Base-by-base conservation (phyloP, 495 filamentous ascomycete genomes). In the Penicillium subrubescens region DNA sequence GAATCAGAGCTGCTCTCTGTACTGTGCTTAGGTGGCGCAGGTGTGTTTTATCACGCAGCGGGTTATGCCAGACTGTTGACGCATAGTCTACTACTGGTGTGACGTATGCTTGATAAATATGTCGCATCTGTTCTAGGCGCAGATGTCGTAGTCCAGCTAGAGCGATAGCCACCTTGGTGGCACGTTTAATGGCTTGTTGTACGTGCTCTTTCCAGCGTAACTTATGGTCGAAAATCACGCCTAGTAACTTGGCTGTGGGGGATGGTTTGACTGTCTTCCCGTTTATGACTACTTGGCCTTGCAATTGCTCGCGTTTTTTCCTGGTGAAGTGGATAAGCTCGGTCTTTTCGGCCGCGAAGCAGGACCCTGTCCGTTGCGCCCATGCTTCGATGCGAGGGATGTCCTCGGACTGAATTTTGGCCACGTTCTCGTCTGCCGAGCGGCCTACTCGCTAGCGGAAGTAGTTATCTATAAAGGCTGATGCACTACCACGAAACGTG, bases 381-480 rank as follows among this genome's bases (percentile, higher is more conserved):
- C n/a, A n/a, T n/a, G n/a, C n/a, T n/a, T n/a, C n/a, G n/a, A n/a
- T n/a, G n/a, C n/a, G n/a, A n/a, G n/a, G n/a, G n/a, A n/a, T n/a
- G n/a, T n/a, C n/a, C n/a, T n/a, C n/a, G n/a, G n/a, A n/a, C n/a
- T n/a, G n/a, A n/a, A n/a, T n/a, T n/a, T n/a, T n/a, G n/a, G n/a
- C n/a, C n/a, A n/a, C n/a, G n/a, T n/a, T n/a, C n/a, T n/a, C n/a
- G n/a, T n/a, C n/a, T n/a, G n/a, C n/a, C n/a, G n/a, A n/a, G n/a
- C n/a, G n/a, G n/a, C n/a, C n/a, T n/a, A n/a, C n/a, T n/a, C n/a
- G n/a, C 67, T 57, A 68, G 3, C 64, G 53, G 35, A 73, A 72
- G 41, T 71, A 73, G 55, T 73, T 63, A 17, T 75, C 61, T 39
- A 73, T 75, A n/a, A n/a, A n/a, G n/a, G n/a, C n/a, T n/a, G n/a